Evolutionary conservation across 306 rosid species (phyloP).

Genomic region (Lithocarpus polystachyus): DNA sequence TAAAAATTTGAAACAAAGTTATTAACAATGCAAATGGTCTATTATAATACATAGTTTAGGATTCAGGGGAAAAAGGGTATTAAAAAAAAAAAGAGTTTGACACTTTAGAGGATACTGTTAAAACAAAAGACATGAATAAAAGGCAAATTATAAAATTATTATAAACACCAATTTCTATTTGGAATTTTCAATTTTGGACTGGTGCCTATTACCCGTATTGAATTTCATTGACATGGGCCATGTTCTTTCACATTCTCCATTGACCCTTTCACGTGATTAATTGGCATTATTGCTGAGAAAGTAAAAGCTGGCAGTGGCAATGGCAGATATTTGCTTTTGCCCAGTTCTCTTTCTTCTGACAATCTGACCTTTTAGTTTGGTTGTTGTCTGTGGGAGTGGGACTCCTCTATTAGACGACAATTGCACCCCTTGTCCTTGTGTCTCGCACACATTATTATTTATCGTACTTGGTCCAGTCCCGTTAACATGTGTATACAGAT

Average conservation of each 20-base stretch:
- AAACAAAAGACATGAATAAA: background rate
- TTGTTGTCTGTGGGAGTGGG: background rate
- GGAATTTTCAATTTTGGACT: too few species aligned
- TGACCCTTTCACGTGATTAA: conserved; percentile 14
- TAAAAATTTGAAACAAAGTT: too few species aligned
- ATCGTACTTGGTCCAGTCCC: too few species aligned
- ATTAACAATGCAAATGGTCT: too few species aligned
- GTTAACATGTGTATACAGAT: too few species aligned
- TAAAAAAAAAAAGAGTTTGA: too few species aligned
- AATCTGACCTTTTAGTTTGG: background rate
- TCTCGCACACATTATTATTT: too few species aligned
- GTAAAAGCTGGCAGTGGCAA: background rate
- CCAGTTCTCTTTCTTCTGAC: background rate
- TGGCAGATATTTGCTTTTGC: background rate
- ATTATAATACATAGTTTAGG: too few species aligned
- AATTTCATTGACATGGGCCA: background rate
- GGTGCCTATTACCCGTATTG: background rate
- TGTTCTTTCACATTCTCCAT: background rate
- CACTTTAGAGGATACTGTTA: background rate
- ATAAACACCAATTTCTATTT: too few species aligned
- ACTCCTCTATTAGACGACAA: background rate
- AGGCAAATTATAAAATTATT: too few species aligned
- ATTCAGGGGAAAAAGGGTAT: too few species aligned
- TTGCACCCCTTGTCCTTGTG: background rate
- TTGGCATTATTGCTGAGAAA: background rate